Evolutionary conservation across 2,329 filamentous ascomycete species (phyloP), one percentile per base, ranked within the genome.

Genomic region (Elsinoe fawcettii): DNA sequence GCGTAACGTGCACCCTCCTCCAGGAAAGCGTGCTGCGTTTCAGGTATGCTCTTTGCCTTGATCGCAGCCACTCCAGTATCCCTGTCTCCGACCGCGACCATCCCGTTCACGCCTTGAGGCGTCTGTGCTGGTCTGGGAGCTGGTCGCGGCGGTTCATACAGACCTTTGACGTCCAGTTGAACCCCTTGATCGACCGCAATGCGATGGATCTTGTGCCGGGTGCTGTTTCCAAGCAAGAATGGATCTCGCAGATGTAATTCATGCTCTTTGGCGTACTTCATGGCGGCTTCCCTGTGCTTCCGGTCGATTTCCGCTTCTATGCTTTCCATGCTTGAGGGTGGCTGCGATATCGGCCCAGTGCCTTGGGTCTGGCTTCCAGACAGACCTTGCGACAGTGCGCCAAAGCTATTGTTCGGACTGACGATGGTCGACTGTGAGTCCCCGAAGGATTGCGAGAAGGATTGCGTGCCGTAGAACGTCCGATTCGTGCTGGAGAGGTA

Each of bases 241-340:
- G 88, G 82, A 58, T 90, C 81, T 54, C 81, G 82, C 8, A 95
- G 76, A 64, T 90, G 88, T 61, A 86, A 82, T 59, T 85, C 83
- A 36, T 81, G 75, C 18, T 75, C 77, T 61, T 80, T 79, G 57
- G 79, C 85, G 63, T 81, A 75, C 59, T 73, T 79, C 69, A 78
- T 82, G 59, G 81, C 84, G 58, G 84, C 87, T 63, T 80, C 81
- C 61, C 77, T 78, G 77, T 87, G 88, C 36, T 83, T 83, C 59
- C 79, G 78, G 63, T 86, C 78, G 5, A 85, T 82, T 36, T 82
- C 78, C 54, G 87, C 81, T 56, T 85, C 81, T 12, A 84, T 80
- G 82, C 82, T 66, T 84, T 82, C 64, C 59, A 86, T 81, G 63
- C 88, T 83, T 18, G 77, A 76, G 36, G 80, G 72, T 20, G 82